Evolutionary conservation across 768 basidiomycete species (phyloP), one percentile per base, ranked within the genome.

Genomic region (Collybia sp.): DNA sequence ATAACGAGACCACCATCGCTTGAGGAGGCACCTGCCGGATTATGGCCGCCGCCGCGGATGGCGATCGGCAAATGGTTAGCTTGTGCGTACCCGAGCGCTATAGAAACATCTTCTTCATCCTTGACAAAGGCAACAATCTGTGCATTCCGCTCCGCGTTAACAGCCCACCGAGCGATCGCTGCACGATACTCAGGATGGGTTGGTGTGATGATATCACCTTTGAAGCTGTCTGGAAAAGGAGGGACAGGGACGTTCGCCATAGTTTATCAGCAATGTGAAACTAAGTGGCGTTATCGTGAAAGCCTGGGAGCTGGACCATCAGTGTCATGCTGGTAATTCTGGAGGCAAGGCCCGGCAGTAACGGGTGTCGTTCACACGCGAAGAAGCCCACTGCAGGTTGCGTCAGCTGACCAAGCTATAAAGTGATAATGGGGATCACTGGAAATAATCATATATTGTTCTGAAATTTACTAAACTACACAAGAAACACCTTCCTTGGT

Each of bases 1-100:
- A 73, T 66, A 2, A 72, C 67, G 1, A 72, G 47, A 6, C 72
- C 68, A 11, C 62, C 69, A 32, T 69, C 59, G 19, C 49, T 52
- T 12, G 67, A 69, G 2, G 67, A 68, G 2, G 64, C 55, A 5
- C 64, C 69, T 6, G 68, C 49, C 2, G 59, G 37, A 46, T 45
- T 64, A 46, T 73, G 70, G 6, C 68, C 69, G 2, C 71, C 72
- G 11, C 70, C 63, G 9, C 56, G 52, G 35, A 71, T 58, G 2
- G 64, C 69, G 17, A 71, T 54, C 18, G 53, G 57, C 1, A 69
- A 43, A 0, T 17, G 31, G 3, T 45, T 40, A 9, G 20, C 38
- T 34, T 44, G 15, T 8, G 54, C 54, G 35, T 53, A 54, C 11
- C 38, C 32, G 40, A 58, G 48, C 3, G 55, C 53, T 2, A 49